These are phyloP conservation scores for Lachnellula hyalina DNA, from an alignment of 2,329 filamentous ascomycete species.

Conservation along the genomic window DNA sequence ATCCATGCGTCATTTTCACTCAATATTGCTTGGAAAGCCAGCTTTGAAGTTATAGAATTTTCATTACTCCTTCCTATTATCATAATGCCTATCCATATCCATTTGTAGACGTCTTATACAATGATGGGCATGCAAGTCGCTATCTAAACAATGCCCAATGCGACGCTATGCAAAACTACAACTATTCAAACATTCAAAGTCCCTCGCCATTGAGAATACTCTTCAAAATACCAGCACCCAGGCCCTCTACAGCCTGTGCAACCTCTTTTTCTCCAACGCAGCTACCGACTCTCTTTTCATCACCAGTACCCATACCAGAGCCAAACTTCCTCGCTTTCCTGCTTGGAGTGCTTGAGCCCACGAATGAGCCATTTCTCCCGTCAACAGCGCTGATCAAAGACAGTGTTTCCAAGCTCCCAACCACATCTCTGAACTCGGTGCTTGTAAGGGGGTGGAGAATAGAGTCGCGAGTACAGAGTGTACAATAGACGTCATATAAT, in stretches of 20 bases:
- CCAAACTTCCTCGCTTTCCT: conserved; percentile 57
- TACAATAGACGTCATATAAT: conserved; percentile 77
- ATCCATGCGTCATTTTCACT: background rate
- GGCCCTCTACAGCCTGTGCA: conserved; percentile 60
- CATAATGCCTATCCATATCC: background rate
- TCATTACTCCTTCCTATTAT: background rate
- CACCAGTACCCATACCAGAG: conserved; percentile 45
- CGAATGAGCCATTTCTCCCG: conserved; percentile 64
- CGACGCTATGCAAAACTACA: conserved; percentile 20
- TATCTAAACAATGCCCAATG: conserved; percentile 9
- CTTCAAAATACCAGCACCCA: conserved; percentile 55
- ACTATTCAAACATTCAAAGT: conserved; percentile 21
- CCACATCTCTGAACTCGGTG: conserved; percentile 91
- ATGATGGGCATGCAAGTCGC: background rate
- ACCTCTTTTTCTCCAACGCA: conserved; percentile 78
- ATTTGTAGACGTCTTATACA: background rate
- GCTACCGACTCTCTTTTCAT: conserved; percentile 75
- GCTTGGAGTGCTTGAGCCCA: conserved; percentile 62
- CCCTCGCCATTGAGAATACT: conserved; percentile 51
- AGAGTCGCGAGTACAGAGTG: conserved; percentile 81
- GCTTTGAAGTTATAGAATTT: background rate
- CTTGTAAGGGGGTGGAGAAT: conserved; percentile 82
- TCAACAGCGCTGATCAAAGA: conserved; percentile 69
- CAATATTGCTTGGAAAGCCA: background rate
- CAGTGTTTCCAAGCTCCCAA: conserved; percentile 82